Base-by-base conservation (phyloP, 106 monocot genomes). In the Acorus calamus region DNA sequence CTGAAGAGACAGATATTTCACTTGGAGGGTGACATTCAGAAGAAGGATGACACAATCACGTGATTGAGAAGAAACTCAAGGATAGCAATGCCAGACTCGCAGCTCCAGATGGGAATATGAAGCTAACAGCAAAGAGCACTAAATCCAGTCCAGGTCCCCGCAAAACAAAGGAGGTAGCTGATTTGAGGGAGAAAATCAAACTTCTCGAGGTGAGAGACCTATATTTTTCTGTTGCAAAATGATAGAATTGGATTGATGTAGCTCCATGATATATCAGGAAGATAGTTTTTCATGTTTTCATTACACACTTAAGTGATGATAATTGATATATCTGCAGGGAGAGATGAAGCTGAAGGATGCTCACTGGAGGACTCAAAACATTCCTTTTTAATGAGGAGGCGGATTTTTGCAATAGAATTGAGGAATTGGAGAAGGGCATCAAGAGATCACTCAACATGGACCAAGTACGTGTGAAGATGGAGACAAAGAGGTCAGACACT, bases 1-100 rank as follows among this genome's bases (percentile, higher is more conserved):
- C 67, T 84, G n/a, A 74, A 57, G 50, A 73, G 61, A 57, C 70
- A 78, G 62, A 71, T 76, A 7, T 43, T 60, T 44, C 14, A 75
- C 6, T 50, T 80, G 56, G 57, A 47, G 11, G 60, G 69, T n/a
- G 69, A 74, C 57, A 53, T 81, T 50, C 62, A 55, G 52, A 77
- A 69, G 50, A 74, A 67, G 52, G 83, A 75, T 45, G 70, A 62
- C 47, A 58, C 65, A 57, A 71, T 75, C 13, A 11, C 28, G 8
- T 42, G 53, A 50, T 71, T 13, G 67, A 77, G 71, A 73, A 61
- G 63, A 73, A 65, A 47, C 41, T 62, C n/a, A 67, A 69, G 74
- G 79, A 69, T 4, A 46, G 58, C 63, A 60, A 67, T 65, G 60
- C 61, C 53, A 64, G 57, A 59, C 7, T 51, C 42, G 49, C 49